Percentiles rank a stretch among this genome's conserved stretches.
phyloP scores from a whole-genome alignment of 805 yeast genomes.

The Yarrowia yakushimensis region DNA sequence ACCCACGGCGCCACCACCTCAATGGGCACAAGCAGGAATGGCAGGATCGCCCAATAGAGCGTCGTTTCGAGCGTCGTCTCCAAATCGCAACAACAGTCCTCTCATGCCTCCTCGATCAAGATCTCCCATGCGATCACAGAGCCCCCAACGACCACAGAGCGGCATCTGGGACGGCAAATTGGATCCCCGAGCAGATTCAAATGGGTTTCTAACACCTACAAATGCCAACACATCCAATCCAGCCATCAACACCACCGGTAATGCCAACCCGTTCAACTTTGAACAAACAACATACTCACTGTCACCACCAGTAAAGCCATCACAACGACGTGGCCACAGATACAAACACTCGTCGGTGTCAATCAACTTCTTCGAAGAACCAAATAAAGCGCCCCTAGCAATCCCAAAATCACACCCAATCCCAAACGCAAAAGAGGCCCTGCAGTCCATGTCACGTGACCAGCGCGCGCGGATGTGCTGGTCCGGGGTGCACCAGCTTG shows the following conservation, averaged over 20 bases:
- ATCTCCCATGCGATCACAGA: constrained; percentile 14
- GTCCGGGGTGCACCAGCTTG: constrained; percentile 54
- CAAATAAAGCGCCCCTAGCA: constrained; percentile 61
- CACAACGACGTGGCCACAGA: constrained; percentile 81
- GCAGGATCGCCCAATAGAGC: constrained; percentile 4
- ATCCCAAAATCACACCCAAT: constrained; percentile 66
- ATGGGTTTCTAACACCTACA: neutral
- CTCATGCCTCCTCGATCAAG: constrained; percentile 13
- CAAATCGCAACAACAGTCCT: neutral
- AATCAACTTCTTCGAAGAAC: constrained; percentile 93
- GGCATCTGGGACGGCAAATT: constrained; percentile 10
- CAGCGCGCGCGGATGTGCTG: constrained; percentile 60
- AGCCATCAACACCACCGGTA: neutral
- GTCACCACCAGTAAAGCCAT: constrained; percentile 32
- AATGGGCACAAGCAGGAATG: constrained; percentile 3
- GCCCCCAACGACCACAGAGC: constrained; percentile 9
- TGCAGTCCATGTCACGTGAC: constrained; percentile 52
- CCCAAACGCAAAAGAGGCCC: constrained; percentile 63
- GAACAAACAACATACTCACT: constrained; percentile 47
- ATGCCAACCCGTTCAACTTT: constrained; percentile 57
- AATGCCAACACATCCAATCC: neutral
- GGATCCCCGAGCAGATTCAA: neutral
- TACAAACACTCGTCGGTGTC: constrained; percentile 96
- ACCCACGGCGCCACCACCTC: constrained; percentile 5
- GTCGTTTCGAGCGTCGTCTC: neutral